phyloP scores from a whole-genome alignment of 352 stramenopile species.

The Globisporangium spiculum region DNA sequence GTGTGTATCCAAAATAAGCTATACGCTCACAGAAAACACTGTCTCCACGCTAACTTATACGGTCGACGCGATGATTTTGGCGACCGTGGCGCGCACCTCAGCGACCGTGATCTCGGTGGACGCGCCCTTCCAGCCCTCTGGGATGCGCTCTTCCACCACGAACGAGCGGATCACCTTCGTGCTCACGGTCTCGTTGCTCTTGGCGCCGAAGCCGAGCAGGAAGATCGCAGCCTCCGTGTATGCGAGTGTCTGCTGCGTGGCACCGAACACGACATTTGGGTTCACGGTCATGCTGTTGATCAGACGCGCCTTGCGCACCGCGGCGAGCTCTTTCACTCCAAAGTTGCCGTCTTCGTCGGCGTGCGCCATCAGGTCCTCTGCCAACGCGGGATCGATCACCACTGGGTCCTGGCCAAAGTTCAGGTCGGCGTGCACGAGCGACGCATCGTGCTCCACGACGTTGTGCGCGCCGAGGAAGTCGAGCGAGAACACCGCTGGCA shows the following conservation, averaged over 20 bases:
- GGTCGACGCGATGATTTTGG: slow-evolving; percentile 22
- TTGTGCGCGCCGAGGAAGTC: slow-evolving; percentile 47
- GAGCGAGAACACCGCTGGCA: slow-evolving; percentile 43
- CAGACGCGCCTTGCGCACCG: slow-evolving; percentile 28
- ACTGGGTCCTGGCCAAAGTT: neutral
- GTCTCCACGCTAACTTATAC: neutral
- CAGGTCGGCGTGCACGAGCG: slow-evolving; percentile 12
- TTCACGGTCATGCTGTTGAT: slow-evolving; percentile 29
- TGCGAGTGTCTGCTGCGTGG: slow-evolving; percentile 31
- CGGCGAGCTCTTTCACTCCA: slow-evolving; percentile 23
- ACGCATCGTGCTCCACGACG: slow-evolving; percentile 69
- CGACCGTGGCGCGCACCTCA: slow-evolving; percentile 23
- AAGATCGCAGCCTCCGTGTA: slow-evolving; percentile 37
- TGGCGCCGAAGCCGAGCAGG: slow-evolving; percentile 31
- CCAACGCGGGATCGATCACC: neutral
- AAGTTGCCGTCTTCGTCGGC: neutral
- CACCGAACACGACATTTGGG: slow-evolving; percentile 34
- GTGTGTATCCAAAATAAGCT: too few relatives aligned
- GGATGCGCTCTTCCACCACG: slow-evolving; percentile 34
- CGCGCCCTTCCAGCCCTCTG: slow-evolving; percentile 24
- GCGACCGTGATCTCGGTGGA: slow-evolving; percentile 21
- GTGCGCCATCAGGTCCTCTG: neutral
- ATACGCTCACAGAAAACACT: too few relatives aligned
- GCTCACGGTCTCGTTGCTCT: slow-evolving; percentile 27
- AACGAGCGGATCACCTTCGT: slow-evolving; percentile 29